phyloP scores from a whole-genome alignment of 768 basidiomycete species.

The Daedaleopsis sinensis region DNA sequence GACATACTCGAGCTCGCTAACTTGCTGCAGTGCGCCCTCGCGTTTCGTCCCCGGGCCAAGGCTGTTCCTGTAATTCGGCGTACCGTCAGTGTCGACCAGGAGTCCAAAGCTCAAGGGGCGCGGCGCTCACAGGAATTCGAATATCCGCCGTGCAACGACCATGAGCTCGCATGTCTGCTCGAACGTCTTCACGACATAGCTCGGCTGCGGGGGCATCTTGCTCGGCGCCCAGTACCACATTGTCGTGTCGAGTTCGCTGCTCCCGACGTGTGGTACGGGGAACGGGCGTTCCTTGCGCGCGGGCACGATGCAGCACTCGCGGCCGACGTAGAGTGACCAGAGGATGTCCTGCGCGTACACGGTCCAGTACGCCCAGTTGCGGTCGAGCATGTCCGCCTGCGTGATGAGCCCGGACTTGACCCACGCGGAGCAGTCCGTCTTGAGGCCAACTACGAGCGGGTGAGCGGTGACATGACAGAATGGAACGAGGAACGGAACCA shows the following conservation, averaged over 20 bases:
- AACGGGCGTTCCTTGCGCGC: conserved; percentile 41
- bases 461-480: background rate
- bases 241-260: conserved; percentile 51
- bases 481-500: background rate
- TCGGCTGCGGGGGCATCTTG: conserved; percentile 43
- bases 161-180: conserved; percentile 52
- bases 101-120: background rate
- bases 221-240: conserved; percentile 47
- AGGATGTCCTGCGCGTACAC: conserved; percentile 64
- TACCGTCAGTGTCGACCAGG: background rate
- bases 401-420: conserved; percentile 55
- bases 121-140: conserved; percentile 56
- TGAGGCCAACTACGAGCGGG: conserved; percentile 51
- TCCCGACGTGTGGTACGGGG: conserved; percentile 50
- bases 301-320: conserved; percentile 53
- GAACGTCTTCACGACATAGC: conserved; percentile 41
- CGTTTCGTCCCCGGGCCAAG: conserved; percentile 45
- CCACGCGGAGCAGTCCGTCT: conserved; percentile 59
- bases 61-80: conserved; percentile 39
- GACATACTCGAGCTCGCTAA: conserved; percentile 56
- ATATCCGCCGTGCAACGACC: conserved; percentile 50
- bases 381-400: conserved; percentile 55
- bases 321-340: conserved; percentile 69
- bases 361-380: conserved; percentile 64
- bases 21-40: conserved; percentile 47